Conservation (phyloP, 371 early-diverging fungal species). For the Capniomyces stellatus region DNA sequence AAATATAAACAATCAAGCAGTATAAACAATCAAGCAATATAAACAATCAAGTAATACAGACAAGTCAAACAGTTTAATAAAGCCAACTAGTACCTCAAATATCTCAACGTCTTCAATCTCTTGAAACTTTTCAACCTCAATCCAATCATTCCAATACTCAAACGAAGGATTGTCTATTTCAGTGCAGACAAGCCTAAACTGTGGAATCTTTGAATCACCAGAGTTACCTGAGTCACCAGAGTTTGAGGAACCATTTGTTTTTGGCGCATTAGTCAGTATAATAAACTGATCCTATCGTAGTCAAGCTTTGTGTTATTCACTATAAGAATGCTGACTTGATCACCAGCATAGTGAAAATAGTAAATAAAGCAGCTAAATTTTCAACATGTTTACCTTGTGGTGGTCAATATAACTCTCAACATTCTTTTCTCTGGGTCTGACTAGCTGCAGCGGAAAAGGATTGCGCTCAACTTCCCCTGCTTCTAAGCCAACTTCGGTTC, state of each 20-base stretch:
- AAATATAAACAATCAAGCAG: constrained; percentile 5
- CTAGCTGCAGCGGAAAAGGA: constrained; percentile 19
- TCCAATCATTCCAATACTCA: constrained; percentile 38
- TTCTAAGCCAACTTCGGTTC: constrained; percentile 1
- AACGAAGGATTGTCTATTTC: constrained; percentile 18
- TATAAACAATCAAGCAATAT: too few relatives aligned
- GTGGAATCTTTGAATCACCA: not conserved
- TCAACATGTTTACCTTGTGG: constrained; percentile 51
- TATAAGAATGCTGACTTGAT: too few relatives aligned
- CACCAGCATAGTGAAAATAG: too few relatives aligned
- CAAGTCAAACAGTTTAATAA: too few relatives aligned
- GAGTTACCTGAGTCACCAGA: not conserved
- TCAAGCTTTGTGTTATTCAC: too few relatives aligned
- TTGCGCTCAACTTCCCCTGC: not conserved
- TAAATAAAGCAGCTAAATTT: too few relatives aligned
- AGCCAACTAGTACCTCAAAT: constrained; percentile 38
- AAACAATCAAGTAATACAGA: too few relatives aligned
- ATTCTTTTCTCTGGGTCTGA: constrained; percentile 36
- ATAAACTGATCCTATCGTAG: constrained; percentile 36
- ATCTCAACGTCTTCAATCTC: constrained; percentile 71
- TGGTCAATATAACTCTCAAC: constrained; percentile 69
- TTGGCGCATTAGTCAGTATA: constrained; percentile 46
- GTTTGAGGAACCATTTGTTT: constrained; percentile 24
- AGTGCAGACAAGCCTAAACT: constrained; percentile 1
- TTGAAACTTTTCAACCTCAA: constrained; percentile 36